Percentiles rank a stretch among this genome's conserved stretches.
Conservation (phyloP, 805 yeast species). For the Saturnispora quitensis region DNA sequence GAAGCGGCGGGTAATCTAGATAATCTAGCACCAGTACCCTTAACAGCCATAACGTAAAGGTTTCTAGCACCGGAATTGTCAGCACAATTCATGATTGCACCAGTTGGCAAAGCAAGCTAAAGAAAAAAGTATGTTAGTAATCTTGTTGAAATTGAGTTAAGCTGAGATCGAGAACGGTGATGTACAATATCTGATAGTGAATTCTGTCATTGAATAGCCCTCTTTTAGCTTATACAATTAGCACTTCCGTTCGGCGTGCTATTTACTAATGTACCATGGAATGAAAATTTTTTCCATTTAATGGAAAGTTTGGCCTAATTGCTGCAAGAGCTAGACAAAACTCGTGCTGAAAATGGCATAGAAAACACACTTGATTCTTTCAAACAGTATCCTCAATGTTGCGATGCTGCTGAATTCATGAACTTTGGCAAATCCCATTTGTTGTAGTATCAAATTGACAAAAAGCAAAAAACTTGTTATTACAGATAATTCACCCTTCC, state of each 20-base stretch:
- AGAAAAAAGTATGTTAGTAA: slow-evolving; percentile 15
- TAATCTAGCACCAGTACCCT: slow-evolving; percentile 99
- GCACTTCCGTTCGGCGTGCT: too few species aligned
- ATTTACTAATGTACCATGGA: too few species aligned
- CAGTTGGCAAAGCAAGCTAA: slow-evolving; percentile 97
- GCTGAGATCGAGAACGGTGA: background rate
- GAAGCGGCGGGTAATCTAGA: slow-evolving; percentile 99
- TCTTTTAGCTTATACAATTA: too few species aligned
- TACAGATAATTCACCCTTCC: background rate
- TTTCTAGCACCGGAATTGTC: slow-evolving; percentile 99
- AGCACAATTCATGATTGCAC: slow-evolving; percentile 99
- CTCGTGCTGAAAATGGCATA: background rate
- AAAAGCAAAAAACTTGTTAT: background rate
- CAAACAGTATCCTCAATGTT: background rate
- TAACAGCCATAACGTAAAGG: slow-evolving; percentile 97
- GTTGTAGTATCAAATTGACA: background rate
- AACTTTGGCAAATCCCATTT: background rate
- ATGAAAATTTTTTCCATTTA: too few species aligned
- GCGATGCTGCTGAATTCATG: background rate
- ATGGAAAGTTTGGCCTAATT: too few species aligned
- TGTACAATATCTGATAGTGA: too few species aligned
- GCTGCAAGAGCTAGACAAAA: too few species aligned
- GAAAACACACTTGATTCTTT: background rate
- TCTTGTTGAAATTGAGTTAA: background rate
- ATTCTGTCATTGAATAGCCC: too few species aligned